Conservation (phyloP, 208 protist genomes). For the Leishmania mexicana region DNA sequence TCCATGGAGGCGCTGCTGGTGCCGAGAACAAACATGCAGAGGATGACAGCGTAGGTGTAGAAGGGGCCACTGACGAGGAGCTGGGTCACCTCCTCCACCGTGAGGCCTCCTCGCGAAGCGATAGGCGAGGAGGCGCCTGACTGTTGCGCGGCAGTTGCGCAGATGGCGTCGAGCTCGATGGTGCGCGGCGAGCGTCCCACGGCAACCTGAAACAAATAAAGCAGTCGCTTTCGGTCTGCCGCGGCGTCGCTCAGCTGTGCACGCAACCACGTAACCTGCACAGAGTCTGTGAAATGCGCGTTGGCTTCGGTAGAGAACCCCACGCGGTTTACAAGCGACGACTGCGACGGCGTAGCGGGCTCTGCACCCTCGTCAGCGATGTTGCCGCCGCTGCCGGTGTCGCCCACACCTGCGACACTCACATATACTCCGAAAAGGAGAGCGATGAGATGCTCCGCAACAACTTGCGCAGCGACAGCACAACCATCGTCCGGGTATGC, state of each 20-base stretch:
- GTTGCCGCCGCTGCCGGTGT: not conserved
- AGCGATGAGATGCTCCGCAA: conserved; percentile 16
- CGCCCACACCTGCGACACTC: not conserved
- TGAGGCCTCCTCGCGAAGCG: conserved; percentile 7
- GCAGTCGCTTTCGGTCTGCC: conserved; percentile 1
- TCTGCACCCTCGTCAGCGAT: not conserved
- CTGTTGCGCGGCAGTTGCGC: not conserved
- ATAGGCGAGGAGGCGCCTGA: not conserved
- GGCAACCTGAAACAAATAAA: conserved; percentile 14
- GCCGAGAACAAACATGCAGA: conserved; percentile 31
- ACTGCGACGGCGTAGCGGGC: not conserved
- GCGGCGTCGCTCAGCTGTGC: conserved; percentile 14
- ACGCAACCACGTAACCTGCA: conserved; percentile 13
- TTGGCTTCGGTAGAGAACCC: not conserved
- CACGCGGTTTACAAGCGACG: not conserved
- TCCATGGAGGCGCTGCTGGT: conserved; percentile 24
- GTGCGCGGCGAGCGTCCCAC: conserved; percentile 24
- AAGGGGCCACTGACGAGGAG: conserved; percentile 15
- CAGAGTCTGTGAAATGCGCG: not conserved
- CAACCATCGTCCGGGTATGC: not conserved
- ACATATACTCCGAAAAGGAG: conserved; percentile 19
- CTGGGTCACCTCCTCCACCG: conserved; percentile 7
- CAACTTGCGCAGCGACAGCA: conserved; percentile 6
- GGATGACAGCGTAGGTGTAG: conserved; percentile 27
- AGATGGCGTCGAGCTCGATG: conserved; percentile 14